Percentiles rank a stretch among this genome's conserved stretches.
phyloP scores from a whole-genome alignment of 2,329 filamentous ascomycete genomes.

The Nakataea oryzae region DNA sequence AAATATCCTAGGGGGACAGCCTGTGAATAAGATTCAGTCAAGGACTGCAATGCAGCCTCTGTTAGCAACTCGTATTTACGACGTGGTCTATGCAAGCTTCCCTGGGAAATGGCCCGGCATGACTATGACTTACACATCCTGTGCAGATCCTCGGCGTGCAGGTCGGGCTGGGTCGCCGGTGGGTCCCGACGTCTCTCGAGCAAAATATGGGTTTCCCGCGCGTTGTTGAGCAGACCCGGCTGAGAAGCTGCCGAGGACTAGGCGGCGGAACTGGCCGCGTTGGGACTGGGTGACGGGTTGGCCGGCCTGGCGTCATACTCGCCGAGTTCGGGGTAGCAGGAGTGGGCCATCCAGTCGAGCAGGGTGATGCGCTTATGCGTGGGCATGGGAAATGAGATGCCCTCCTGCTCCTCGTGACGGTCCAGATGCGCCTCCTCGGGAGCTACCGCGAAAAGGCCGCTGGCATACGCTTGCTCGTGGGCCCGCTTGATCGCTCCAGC shows the following conservation, averaged over 20 bases:
- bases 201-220: background rate
- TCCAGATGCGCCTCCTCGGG: background rate
- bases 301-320: conserved; percentile 1
- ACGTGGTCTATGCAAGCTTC: no score
- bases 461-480: background rate
- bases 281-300: conserved; percentile 7
- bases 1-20: background rate
- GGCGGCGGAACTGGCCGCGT: background rate
- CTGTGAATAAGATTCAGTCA: background rate
- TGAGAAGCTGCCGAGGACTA: background rate
- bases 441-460: background rate
- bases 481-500: conserved; percentile 11
- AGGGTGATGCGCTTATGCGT: conserved; percentile 17
- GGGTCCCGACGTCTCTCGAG: background rate
- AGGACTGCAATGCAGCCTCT: background rate
- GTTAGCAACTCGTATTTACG: no score
- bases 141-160: background rate
- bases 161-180: background rate
- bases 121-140: background rate
- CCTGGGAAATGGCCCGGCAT: no score
- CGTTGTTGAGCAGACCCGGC: background rate
- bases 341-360: conserved; percentile 22
- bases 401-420: background rate
- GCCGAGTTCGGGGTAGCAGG: conserved; percentile 14
- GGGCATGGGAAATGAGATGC: conserved; percentile 14